Evolutionary conservation across 2,329 filamentous ascomycete genomes (phyloP), one percentile per base, ranked within the genome.

Genomic region (Aspergillus aculeatinus): DNA sequence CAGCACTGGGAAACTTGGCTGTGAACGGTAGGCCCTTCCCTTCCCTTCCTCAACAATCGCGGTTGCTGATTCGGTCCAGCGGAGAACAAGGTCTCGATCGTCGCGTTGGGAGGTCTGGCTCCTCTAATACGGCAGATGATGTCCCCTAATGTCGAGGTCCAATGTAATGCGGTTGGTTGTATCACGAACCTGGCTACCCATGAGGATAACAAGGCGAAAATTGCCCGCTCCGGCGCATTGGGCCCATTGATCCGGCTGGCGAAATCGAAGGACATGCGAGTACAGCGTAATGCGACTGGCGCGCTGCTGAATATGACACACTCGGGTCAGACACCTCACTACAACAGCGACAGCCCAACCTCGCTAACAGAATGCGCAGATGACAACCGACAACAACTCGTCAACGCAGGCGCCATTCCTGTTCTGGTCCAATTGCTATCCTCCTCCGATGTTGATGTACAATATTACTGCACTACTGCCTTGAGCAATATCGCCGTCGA

Each of bases 151-250:
- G 95, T 99, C 68, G 95, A 99, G 76, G 95, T 99, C 27, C 95
- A 99, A 79, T 99, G 95, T 82, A 99, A 99, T 77, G 95, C 95
- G 48, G 95, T 99, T 62, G 95, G 95, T 55, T 99, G 95, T 81
- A 99, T 99, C 76, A 99, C 95, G 50, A 99, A 99, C 74, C 80
- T 99, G 59, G 95, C 95, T 57, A 99, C 95, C 2, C 95, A 99
- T 72, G 95, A 99, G 79, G 95, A 98, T 69, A 99, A 99, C 81
- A 99, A 99, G 81, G 93, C 95, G 60, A 97, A 96, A 80, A 99
- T 99, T 76, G 95, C 95, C 67, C 87, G 92, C 63, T 99, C 95
- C 3, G 95, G 95, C 60, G 95, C 95, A 57, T 83, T 99, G 59
- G 91, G 90, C 7, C 95, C 95, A 9, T 81, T 99, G 68, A 99